Evolutionary conservation across 306 rosid species (phyloP).

Genomic region (Abrus pulchellus): DNA sequence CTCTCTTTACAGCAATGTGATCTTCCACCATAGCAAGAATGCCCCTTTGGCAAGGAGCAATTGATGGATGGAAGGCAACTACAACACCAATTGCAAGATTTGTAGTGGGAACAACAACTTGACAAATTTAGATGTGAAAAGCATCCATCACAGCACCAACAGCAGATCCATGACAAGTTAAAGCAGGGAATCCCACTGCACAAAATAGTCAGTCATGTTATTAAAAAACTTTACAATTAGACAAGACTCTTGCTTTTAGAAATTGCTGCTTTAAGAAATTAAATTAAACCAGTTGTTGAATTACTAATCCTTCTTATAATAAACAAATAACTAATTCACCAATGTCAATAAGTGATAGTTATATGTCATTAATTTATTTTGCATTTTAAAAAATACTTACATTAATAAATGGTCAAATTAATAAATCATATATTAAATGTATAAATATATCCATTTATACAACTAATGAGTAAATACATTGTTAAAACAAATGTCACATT

Average conservation of each 20-base stretch:
- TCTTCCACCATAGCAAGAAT: slow-evolving; percentile 47
- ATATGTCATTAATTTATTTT: too few relatives aligned
- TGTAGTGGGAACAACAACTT: slow-evolving; percentile 49
- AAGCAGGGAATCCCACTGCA: slow-evolving; percentile 72
- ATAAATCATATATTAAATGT: too few relatives aligned
- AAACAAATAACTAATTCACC: too few relatives aligned
- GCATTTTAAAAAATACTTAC: too few relatives aligned
- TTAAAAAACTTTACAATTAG: not conserved
- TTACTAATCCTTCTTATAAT: too few relatives aligned
- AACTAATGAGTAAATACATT: too few relatives aligned
- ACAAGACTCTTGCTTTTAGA: not conserved
- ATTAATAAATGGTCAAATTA: too few relatives aligned
- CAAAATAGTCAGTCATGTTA: slow-evolving; percentile 21
- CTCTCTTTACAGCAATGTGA: slow-evolving; percentile 55
- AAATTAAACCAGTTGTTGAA: not conserved
- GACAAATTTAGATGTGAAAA: slow-evolving; percentile 49
- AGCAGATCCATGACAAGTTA: slow-evolving; percentile 68
- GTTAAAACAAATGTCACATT: too few relatives aligned
- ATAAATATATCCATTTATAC: too few relatives aligned
- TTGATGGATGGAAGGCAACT: slow-evolving; percentile 49
- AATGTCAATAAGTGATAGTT: too few relatives aligned
- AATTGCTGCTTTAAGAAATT: not conserved
- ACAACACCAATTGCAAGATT: slow-evolving; percentile 41
- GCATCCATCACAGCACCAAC: slow-evolving; percentile 67
- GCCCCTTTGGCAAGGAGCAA: slow-evolving; percentile 62